Percentiles rank a stretch among this genome's conserved stretches.
These are phyloP conservation scores for Globisporangium okanoganense DNA, from an alignment of 352 stramenopile genomes.

Conservation along the genomic window DNA sequence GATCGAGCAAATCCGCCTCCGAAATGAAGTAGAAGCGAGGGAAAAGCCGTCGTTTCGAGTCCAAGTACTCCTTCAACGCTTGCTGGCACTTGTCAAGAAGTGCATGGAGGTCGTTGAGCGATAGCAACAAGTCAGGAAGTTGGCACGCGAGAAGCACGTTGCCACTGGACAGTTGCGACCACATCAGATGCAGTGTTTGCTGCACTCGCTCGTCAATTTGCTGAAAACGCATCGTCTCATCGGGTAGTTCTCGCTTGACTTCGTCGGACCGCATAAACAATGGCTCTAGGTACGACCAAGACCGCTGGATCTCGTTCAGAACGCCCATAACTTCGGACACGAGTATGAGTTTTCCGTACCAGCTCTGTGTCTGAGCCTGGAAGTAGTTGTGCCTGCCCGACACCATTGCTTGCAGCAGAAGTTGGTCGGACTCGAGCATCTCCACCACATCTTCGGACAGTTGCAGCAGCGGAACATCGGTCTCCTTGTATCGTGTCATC, in stretches of 20 bases:
- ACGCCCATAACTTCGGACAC: slow-evolving; percentile 83
- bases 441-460: slow-evolving; percentile 93
- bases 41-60: slow-evolving; percentile 90
- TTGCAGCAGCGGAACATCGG: slow-evolving; percentile 78
- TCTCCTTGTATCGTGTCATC: slow-evolving; percentile 88
- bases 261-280: slow-evolving; percentile 95
- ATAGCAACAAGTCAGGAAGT: slow-evolving; percentile 65
- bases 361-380: slow-evolving; percentile 48
- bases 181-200: slow-evolving; percentile 74
- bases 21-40: slow-evolving; percentile 96
- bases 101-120: slow-evolving; percentile 71
- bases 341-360: slow-evolving; percentile 52
- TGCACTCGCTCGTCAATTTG: slow-evolving; percentile 80
- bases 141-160: slow-evolving; percentile 84
- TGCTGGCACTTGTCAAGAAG: slow-evolving; percentile 92
- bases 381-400: slow-evolving; percentile 70
- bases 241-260: slow-evolving; percentile 91
- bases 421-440: slow-evolving; percentile 93
- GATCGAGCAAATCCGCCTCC: slow-evolving; percentile 91
- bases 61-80: slow-evolving; percentile 93
- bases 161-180: slow-evolving; percentile 47
- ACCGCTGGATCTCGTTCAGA: slow-evolving; percentile 93
- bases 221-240: slow-evolving; percentile 88
- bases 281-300: slow-evolving; percentile 94
- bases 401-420: slow-evolving; percentile 93